Evolutionary conservation across 2,329 filamentous ascomycete species (phyloP), one percentile per base, ranked within the genome.

Genomic region (Neurospora sp.): DNA sequence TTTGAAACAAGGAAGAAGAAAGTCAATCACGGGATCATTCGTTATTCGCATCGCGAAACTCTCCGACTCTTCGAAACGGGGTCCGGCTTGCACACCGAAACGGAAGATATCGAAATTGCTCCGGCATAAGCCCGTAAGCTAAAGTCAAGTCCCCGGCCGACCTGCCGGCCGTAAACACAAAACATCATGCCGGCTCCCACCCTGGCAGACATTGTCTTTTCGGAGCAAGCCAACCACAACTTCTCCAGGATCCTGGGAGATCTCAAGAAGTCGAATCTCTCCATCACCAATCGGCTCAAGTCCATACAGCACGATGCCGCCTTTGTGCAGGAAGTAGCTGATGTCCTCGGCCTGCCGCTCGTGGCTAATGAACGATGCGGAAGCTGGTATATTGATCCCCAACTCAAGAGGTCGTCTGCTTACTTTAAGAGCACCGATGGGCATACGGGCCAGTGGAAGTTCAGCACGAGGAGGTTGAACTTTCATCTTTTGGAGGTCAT

Each of bases 381-480:
- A 0, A 95, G 92, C 80, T 99, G 96, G 96, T 98, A 98, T 79
- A 91, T 98, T 36, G 81, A 84, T 40, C 90, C 90, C 0, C 79
- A 79, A 8, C 76, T 77, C 36, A 96, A 95, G 80, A 91, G 87
- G 39, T 93, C 91, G 73, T 28, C 46, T 23, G 92, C 91, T 39
- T 99, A 98, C 81, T 99, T 98, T 82, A 99, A 99, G 84, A 97
- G 93, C 80, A 99, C 96, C 1, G 96, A 99, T 81, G 96, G 96
- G 0, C 96, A 99, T 79, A 89, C 90, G 68, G 90, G 92, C 9
- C 90, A 96, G 77, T 99, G 96, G 96, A 87, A 90, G 72, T 97
- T 98, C 78, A 97, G 92, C 80, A 86, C 90, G 28, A 84, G 96
- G 73, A 85, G 96, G 73, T 81, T 98, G 76, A 99, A 99, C 78